phyloP scores from a whole-genome alignment of 1,139 yeast species.

The Diutina scorzettiae region DNA sequence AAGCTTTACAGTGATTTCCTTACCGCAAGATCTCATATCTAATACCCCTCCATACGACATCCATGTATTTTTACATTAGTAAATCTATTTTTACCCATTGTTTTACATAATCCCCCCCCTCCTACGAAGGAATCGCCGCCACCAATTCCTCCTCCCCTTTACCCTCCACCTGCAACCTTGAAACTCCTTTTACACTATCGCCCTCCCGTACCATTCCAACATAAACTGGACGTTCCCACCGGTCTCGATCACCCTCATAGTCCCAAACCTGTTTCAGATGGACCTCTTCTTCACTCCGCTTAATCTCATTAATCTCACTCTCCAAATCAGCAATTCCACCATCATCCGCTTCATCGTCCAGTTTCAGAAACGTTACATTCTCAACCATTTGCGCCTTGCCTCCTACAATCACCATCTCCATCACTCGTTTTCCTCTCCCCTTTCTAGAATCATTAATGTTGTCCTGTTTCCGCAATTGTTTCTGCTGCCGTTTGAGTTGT shows the following conservation, averaged over 20 bases:
- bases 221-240: constrained; percentile 43
- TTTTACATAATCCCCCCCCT: neutral
- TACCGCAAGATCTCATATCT: too few species aligned
- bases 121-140: neutral
- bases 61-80: too few species aligned
- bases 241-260: constrained; percentile 35
- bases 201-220: neutral
- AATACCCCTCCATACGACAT: too few species aligned
- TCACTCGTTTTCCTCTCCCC: constrained; percentile 64
- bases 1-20: too few species aligned
- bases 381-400: constrained; percentile 66
- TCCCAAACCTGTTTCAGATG: constrained; percentile 42
- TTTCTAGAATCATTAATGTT: constrained; percentile 26
- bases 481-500: constrained; percentile 69
- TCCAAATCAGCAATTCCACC: constrained; percentile 16
- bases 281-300: constrained; percentile 15
- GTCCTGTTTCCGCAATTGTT: constrained; percentile 48
- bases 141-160: neutral
- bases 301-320: constrained; percentile 12
- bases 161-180: neutral
- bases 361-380: constrained; percentile 12
- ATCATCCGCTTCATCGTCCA: constrained; percentile 9
- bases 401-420: constrained; percentile 68
- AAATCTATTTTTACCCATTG: neutral
- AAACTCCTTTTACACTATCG: neutral